Evolutionary conservation across 108 stramenopile genomes (phyloP).

Genomic region (Nitzschia inconspicua): DNA sequence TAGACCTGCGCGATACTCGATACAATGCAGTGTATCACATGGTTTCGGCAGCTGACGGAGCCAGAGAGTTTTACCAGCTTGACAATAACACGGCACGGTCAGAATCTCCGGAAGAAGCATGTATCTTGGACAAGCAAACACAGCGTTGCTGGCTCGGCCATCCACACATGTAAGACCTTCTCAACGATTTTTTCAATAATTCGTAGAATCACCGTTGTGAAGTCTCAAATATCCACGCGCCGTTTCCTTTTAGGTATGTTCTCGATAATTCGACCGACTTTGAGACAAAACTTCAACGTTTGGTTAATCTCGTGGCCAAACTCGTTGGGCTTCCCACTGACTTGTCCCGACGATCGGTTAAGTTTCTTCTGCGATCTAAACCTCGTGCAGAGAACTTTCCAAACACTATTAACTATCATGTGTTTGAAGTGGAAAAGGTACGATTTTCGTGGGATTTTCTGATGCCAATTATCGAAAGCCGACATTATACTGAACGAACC

Average conservation of each 20-base stretch:
- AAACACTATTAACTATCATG: slow-evolving; percentile 53
- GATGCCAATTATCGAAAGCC: too few species aligned
- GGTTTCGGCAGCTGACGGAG: slow-evolving; percentile 93
- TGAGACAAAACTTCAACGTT: slow-evolving; percentile 78
- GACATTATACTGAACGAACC: not conserved
- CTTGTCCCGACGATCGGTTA: slow-evolving; percentile 58
- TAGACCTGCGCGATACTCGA: slow-evolving; percentile 64
- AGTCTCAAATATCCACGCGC: not conserved
- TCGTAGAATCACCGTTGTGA: not conserved
- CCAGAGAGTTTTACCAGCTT: slow-evolving; percentile 78
- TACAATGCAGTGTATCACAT: slow-evolving; percentile 96
- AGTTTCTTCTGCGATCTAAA: slow-evolving; percentile 54
- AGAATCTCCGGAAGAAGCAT: slow-evolving; percentile 82
- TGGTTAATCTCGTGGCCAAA: slow-evolving; percentile 61
- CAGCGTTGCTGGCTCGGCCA: slow-evolving; percentile 85
- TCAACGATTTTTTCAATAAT: not conserved
- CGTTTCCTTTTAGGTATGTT: slow-evolving; percentile 16
- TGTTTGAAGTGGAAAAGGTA: slow-evolving; percentile 79
- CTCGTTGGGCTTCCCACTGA: slow-evolving; percentile 75
- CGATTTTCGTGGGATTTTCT: too few species aligned
- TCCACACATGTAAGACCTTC: slow-evolving; percentile 57
- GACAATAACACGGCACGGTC: slow-evolving; percentile 89
- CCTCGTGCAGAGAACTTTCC: slow-evolving; percentile 57
- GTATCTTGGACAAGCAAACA: slow-evolving; percentile 66
- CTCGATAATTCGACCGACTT: slow-evolving; percentile 83